Evolutionary conservation across 2,329 filamentous ascomycete species (phyloP), one percentile per base, ranked within the genome.

Genomic region (Colletotrichum sp.): DNA sequence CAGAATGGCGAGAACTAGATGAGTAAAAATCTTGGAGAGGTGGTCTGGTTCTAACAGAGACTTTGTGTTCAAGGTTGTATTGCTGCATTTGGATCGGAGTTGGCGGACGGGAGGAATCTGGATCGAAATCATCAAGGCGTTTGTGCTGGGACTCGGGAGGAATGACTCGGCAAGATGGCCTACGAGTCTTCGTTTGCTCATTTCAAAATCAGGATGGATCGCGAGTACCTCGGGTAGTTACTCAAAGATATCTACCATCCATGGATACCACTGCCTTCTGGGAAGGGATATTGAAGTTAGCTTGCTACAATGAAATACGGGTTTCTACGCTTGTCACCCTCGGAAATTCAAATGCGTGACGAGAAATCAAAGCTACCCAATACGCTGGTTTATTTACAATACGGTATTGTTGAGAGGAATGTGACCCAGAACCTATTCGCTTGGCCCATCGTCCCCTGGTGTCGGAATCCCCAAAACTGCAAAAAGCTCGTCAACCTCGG

Each of bases 21-120:
- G n/a, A 52, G 44, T 12, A 21, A 52, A 7, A 5, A 21, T 52
- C 44, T 52, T 21, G 44, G n/a, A 52, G n/a, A 52, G n/a, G 2
- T 4, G 10, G n/a, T 21, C n/a, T 52, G n/a, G n/a, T 13, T 52
- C n/a, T 21, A 1, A 52, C n/a, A 13, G n/a, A 52, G 44, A 21
- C 39, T n/a, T 4, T 21, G 6, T 21, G 0, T 21, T 52, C 12
- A 0, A 21, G 44, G n/a, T 4, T 24, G 44, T 2, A 52, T 3
- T 18, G 6, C 44, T 21, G 4, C 44, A 52, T 21, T 21, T 52
- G 10, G 44, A 52, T 52, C 44, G 4, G 44, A 6, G 1, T 52
- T 52, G n/a, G 6, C 5, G 18, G 44, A 21, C 4, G 6, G 44
- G 44, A 7, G n/a, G 44, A 0, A 52, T 13, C 6, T 4, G 44